Percentiles rank a stretch among this genome's conserved stretches.
Conservation (phyloP, 2,329 filamentous ascomycete genomes). For the Colletotrichum incanum region DNA sequence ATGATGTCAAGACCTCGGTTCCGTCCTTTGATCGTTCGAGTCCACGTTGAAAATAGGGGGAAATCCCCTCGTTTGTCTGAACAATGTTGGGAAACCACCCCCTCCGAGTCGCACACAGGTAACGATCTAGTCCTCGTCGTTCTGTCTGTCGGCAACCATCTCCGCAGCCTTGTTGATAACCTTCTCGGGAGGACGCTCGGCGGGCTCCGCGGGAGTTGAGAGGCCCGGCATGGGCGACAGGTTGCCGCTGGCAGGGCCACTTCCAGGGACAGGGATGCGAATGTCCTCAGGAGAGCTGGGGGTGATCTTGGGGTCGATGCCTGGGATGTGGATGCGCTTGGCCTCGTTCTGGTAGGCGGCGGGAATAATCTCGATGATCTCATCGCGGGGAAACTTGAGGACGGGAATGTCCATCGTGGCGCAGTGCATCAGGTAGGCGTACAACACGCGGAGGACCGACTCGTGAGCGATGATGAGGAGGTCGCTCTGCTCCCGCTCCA, state of each 20-base stretch:
- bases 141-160: constrained; percentile 67
- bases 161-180: constrained; percentile 67
- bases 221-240: constrained; percentile 65
- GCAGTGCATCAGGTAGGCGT: constrained; percentile 98
- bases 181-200: constrained; percentile 63
- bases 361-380: constrained; percentile 99
- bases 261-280: constrained; percentile 78
- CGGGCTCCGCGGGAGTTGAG: constrained; percentile 61
- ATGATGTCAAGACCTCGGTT: not conserved
- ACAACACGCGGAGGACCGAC: constrained; percentile 95
- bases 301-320: constrained; percentile 76
- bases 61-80: not conserved
- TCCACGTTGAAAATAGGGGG: not conserved
- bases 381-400: constrained; percentile 93
- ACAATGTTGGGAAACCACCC: not conserved
- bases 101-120: not conserved
- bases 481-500: constrained; percentile 97
- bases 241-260: constrained; percentile 57
- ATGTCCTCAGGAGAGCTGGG: constrained; percentile 87
- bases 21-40: not conserved
- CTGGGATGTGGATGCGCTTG: constrained; percentile 89
- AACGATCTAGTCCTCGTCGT: constrained; percentile 64
- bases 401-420: constrained; percentile 94
- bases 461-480: constrained; percentile 99
- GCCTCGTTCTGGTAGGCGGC: constrained; percentile 98